Base-by-base conservation (phyloP, 2,329 filamentous ascomycete genomes). In the Scytalidium lignicola region DNA sequence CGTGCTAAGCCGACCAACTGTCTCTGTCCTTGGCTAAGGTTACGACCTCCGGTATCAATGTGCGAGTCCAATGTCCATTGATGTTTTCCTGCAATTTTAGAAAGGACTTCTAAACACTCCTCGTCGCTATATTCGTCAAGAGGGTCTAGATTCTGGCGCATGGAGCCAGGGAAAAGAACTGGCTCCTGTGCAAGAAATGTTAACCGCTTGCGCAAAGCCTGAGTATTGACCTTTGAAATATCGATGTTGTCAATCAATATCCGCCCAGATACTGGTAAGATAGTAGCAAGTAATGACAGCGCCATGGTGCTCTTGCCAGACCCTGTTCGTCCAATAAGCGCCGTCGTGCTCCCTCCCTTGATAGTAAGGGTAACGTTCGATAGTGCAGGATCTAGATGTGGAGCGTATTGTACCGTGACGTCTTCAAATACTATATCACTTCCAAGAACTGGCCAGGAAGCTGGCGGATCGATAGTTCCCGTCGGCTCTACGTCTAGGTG, bases 221-320 rank as follows among this genome's bases (percentile, higher is more conserved):
- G 77, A 12, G 74, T 81, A 54, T 75, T 73, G 10, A 85, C 78
- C 21, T 74, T 72, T 0, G 78, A 70, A 28, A 85, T 76, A 53
- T 86, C 78, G 15, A 85, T 71, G 19, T 71, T 73, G 56, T 85
- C 83, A 46, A 86, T 74, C 3, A 75, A 56, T 41, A 86, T 84
- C 2, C 67, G 67, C 3, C 83, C 83, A 2, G 64, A 68, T 37
- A 74, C 70, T 0, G 80, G 78, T 0, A 72, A 61, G 13, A 82
- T 71, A 10, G 76, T 80, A 3, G 75, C 79, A 0, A 86, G 74
- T 1, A 86, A 68, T 0, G 78, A 73, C 1, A 85, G 66, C 0
- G 82, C 81, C 1, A 92, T 76, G 0, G 89, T 95, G 45, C 85
- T 90, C 67, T 95, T 95, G 3, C 90, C 90, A 3, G 86, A 90